Evolutionary conservation across 106 monocot species (phyloP).

Genomic region (Dendrobium officinale): DNA sequence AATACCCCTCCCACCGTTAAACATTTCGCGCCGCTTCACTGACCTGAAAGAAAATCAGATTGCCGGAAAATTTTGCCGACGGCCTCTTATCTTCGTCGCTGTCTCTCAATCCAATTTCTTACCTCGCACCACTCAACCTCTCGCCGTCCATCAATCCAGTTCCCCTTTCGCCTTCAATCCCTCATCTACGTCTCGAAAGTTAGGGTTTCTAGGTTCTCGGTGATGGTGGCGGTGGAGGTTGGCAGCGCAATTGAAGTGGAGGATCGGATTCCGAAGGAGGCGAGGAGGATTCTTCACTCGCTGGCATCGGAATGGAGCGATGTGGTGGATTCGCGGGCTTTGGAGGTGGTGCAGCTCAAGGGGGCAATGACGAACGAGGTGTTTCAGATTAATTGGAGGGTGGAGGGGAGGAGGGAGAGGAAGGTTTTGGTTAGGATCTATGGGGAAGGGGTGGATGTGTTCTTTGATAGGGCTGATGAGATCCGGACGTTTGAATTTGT

Average conservation of each 20-base stretch:
- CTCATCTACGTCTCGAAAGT: not conserved
- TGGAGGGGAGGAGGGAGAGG: slow-evolving; percentile 10
- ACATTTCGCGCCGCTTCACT: not conserved
- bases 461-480: slow-evolving; percentile 78
- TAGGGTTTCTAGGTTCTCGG: not conserved
- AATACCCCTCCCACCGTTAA: not conserved
- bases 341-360: slow-evolving; percentile 65
- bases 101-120: not conserved
- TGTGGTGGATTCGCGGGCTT: slow-evolving; percentile 47
- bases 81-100: not conserved
- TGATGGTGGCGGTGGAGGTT: slow-evolving; percentile 28
- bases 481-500: slow-evolving; percentile 73
- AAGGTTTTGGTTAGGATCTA: slow-evolving; percentile 80
- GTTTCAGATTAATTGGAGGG: slow-evolving; percentile 63
- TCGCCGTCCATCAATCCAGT: not conserved
- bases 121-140: not conserved
- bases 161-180: not conserved
- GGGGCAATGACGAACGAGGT: slow-evolving; percentile 92
- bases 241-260: not conserved
- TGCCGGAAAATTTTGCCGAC: not conserved
- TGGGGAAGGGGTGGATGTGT: slow-evolving; percentile 72
- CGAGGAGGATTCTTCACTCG: slow-evolving; percentile 36
- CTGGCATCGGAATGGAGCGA: slow-evolving; percentile 71
- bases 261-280: slow-evolving; percentile 59
- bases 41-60: not conserved